phyloP scores from a whole-genome alignment of 1,139 yeast genomes.

The Candida sp. region DNA sequence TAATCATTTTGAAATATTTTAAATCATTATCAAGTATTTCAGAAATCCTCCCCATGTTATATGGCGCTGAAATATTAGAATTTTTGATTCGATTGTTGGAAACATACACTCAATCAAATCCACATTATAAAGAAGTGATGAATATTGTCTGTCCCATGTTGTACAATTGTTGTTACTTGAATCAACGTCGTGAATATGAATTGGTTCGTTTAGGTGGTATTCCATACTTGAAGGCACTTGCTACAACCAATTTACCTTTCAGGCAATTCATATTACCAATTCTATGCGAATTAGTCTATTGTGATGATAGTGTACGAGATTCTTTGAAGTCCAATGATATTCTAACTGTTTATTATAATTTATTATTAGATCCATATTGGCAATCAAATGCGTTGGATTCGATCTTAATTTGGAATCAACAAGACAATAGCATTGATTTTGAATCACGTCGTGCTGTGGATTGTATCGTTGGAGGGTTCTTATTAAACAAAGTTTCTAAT shows the following conservation, averaged over 20 bases:
- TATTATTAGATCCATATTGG: constrained; percentile 64
- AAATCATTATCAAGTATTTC: constrained; percentile 40
- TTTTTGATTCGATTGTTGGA: constrained; percentile 31
- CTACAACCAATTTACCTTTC: constrained; percentile 46
- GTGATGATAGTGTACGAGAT: constrained; percentile 37
- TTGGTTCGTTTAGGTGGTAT: constrained; percentile 53
- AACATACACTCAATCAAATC: constrained; percentile 22
- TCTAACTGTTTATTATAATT: constrained; percentile 42
- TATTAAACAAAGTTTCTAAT: constrained; percentile 37
- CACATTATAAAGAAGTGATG: constrained; percentile 37
- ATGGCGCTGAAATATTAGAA: constrained; percentile 40
- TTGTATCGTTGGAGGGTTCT: constrained; percentile 37
- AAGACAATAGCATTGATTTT: constrained; percentile 23
- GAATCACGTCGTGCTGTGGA: constrained; percentile 24
- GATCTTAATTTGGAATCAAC: constrained; percentile 37
- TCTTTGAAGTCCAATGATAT: constrained; percentile 37
- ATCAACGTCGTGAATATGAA: constrained; percentile 49
- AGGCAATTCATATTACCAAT: constrained; percentile 63
- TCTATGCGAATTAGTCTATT: constrained; percentile 58
- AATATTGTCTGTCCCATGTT: constrained; percentile 43
- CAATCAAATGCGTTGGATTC: constrained; percentile 68
- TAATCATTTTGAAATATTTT: constrained; percentile 39
- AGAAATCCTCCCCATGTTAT: constrained; percentile 30
- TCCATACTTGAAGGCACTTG: constrained; percentile 46
- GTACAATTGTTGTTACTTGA: constrained; percentile 59